Percentiles rank a stretch among this genome's conserved stretches.
phyloP scores from a whole-genome alignment of 352 stramenopile species.

The Plasmopara viticola region DNA sequence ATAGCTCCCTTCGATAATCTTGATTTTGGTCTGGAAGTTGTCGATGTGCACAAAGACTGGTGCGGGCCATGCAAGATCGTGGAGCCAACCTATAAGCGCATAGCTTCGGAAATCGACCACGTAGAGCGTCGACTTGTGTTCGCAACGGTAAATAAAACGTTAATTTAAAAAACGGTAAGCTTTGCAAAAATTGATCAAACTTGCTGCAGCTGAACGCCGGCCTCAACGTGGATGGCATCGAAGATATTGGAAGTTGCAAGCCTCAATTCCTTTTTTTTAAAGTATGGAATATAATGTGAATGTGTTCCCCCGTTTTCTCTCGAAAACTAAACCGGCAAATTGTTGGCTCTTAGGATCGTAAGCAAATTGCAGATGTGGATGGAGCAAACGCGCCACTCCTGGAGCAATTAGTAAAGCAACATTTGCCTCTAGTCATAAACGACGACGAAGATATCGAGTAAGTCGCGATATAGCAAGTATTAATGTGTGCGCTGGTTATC shows the following conservation, averaged over 20 bases:
- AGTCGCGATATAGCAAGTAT: constrained; percentile 1
- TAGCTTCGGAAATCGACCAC: constrained; percentile 49
- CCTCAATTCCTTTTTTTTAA: constrained; percentile 58
- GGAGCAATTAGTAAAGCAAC: constrained; percentile 56
- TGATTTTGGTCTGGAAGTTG: constrained; percentile 25
- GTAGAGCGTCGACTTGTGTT: constrained; percentile 50
- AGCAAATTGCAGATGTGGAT: constrained; percentile 49
- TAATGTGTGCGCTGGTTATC: not conserved
- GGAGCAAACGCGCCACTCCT: constrained; percentile 25
- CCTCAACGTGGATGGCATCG: constrained; percentile 41
- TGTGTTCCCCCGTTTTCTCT: not conserved
- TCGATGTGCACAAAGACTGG: constrained; percentile 68
- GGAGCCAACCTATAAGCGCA: constrained; percentile 32
- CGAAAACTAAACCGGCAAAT: not conserved
- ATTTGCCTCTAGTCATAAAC: constrained; percentile 32
- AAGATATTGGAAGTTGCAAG: constrained; percentile 59
- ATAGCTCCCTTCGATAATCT: too few relatives aligned
- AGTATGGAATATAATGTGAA: constrained; percentile 15
- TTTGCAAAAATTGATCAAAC: constrained; percentile 2
- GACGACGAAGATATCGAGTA: too few relatives aligned
- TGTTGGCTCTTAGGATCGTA: constrained; percentile 31
- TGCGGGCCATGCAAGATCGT: constrained; percentile 19
- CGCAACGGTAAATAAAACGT: constrained; percentile 29
- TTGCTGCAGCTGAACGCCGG: constrained; percentile 34
- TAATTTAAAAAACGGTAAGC: not conserved